A percentile compares a stretch with the other conserved stretches of the same genome.
These are phyloP conservation scores for Populus hybrid DNA, from an alignment of 441 rosid genomes.

Conservation along the genomic window DNA sequence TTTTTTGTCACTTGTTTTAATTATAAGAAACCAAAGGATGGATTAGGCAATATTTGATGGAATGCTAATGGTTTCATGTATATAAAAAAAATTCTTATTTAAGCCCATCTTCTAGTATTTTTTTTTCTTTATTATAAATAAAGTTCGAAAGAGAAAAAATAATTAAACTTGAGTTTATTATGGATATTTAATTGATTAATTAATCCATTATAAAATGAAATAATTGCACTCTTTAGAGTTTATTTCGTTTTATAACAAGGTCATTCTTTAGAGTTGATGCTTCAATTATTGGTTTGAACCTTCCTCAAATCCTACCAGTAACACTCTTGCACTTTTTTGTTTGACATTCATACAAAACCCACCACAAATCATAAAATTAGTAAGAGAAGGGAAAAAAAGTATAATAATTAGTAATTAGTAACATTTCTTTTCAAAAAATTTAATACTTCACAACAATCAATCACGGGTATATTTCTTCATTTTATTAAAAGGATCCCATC, in stretches of 20 bases:
- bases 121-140: too few relatives aligned
- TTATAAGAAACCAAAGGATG: not conserved
- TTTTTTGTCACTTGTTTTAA: not conserved
- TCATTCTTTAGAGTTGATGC: not conserved
- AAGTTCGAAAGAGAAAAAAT: not conserved
- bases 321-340: not conserved
- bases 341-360: not conserved
- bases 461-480: too few relatives aligned
- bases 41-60: not conserved
- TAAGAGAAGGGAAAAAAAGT: not conserved
- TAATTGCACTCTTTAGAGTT: not conserved
- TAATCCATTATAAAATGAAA: not conserved
- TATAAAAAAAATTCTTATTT: too few relatives aligned
- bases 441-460: too few relatives aligned
- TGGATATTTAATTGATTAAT: not conserved
- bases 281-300: not conserved
- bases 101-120: not conserved
- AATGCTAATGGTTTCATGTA: not conserved
- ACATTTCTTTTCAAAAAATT: too few relatives aligned
- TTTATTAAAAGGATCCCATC: too few relatives aligned
- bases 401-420: too few relatives aligned
- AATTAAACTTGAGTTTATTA: not conserved
- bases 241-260: not conserved
- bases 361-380: not conserved
- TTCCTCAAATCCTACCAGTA: not conserved